Base-by-base conservation (phyloP, 1,139 yeast species). In the Lodderomyces jiufengensis region DNA sequence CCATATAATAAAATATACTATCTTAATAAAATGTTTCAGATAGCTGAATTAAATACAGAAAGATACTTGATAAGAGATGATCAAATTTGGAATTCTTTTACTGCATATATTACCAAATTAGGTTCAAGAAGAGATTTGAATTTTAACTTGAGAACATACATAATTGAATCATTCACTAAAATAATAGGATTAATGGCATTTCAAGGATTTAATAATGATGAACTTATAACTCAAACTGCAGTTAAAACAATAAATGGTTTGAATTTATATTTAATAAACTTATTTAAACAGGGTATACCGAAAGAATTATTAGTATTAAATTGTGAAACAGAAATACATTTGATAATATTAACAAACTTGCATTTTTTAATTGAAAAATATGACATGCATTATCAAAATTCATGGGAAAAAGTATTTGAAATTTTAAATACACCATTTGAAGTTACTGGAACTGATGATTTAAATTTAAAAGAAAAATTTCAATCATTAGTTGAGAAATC, bases 401-500 rank as follows among this genome's bases (percentile, higher is more conserved):
- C 86, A 0, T 90, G 97, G 97, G 72, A 74, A 29, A 60, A 70
- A 7, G 84, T 88, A 1, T 79, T 90, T 45, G 63, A 70, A 22
- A 80, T 87, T 33, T 69, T 87, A 31, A 80, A 80, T 46, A 71
- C 82, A 7, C 84, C 92, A 2, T 84, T 88, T 52, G 64, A 59
- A 25, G 54, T 66, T 32, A 58, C 68, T 25, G 49, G 51, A 4
- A 52, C 48, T 12, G 53, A 52, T 7, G 66, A 63, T 34, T 43
- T 50, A 9, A 57, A 59, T 15, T 55, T 63, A 32, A 54, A 62
- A 36, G 39, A 39, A 10, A 77, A 74, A 41, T 61, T 69, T 18
- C 62, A 57, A 26, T 66, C 64, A 9, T 63, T 84, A 33, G 66
- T 75, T 37, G 79, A 74, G 47, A 75, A 80, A 3, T 79, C 92